Evolutionary conservation across 2,329 filamentous ascomycete species (phyloP).

Genomic region (Aspergillus fumigatiaffinis): DNA sequence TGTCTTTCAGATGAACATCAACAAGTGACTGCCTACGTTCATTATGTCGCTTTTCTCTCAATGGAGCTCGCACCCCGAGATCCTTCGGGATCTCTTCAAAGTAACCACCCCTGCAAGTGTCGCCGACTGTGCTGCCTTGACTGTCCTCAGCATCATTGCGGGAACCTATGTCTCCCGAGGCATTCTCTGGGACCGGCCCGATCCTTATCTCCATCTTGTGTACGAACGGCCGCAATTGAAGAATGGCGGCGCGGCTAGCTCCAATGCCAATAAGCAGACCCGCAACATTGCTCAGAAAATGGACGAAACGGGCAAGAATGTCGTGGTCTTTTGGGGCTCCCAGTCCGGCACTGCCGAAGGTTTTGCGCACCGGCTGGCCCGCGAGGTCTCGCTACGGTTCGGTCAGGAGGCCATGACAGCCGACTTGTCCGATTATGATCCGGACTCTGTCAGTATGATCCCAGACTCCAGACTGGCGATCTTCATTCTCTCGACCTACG

Average conservation of each 20-base stretch:
- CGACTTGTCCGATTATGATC: slow-evolving; percentile 91
- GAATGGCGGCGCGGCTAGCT: slow-evolving; percentile 18
- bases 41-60: not conserved
- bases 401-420: slow-evolving; percentile 92
- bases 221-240: slow-evolving; percentile 49
- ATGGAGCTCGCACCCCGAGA: slow-evolving; percentile 10
- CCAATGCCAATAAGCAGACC: slow-evolving; percentile 31
- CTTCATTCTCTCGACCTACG: slow-evolving; percentile 90
- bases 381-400: slow-evolving; percentile 86
- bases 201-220: slow-evolving; percentile 47
- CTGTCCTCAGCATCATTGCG: slow-evolving; percentile 34
- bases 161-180: slow-evolving; percentile 43
- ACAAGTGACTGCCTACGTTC: not conserved
- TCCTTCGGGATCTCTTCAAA: slow-evolving; percentile 17
- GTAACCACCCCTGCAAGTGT: slow-evolving; percentile 17
- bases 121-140: slow-evolving; percentile 35
- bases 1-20: not conserved
- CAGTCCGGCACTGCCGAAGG: slow-evolving; percentile 94
- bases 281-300: slow-evolving; percentile 46
- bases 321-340: slow-evolving; percentile 89
- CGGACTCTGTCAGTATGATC: slow-evolving; percentile 75
- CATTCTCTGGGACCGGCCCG: slow-evolving; percentile 46
- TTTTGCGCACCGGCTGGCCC: slow-evolving; percentile 82
- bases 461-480: slow-evolving; percentile 81
- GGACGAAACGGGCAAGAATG: slow-evolving; percentile 55